These are phyloP conservation scores for Zasmidium citrigriseum DNA, from an alignment of 2,329 filamentous ascomycete species.

Conservation along the genomic window DNA sequence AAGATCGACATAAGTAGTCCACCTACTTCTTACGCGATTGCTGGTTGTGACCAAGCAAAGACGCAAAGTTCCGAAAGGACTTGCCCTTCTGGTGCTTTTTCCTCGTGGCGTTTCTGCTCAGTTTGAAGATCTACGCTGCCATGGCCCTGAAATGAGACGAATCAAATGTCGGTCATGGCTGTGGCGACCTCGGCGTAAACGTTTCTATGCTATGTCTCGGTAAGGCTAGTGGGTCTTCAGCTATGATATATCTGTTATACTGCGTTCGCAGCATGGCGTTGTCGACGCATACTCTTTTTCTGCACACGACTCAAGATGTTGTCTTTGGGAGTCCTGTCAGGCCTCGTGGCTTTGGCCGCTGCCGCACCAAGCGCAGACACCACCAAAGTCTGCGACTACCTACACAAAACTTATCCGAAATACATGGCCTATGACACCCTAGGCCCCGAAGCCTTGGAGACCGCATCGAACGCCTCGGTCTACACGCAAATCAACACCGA, in stretches of 20 bases:
- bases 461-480: slow-evolving; percentile 13
- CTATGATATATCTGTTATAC: neutral
- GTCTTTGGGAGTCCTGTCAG: slow-evolving; percentile 5
- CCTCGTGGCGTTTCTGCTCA: neutral
- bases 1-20: neutral
- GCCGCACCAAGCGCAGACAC: slow-evolving; percentile 18
- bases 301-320: slow-evolving; percentile 4
- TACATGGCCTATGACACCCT: slow-evolving; percentile 23
- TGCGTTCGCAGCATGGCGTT: neutral
- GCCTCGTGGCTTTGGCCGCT: slow-evolving; percentile 10
- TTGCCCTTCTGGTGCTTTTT: neutral
- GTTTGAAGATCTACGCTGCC: neutral
- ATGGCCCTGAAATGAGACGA: neutral
- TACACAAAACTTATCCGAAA: slow-evolving; percentile 22
- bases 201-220: neutral
- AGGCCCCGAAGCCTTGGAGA: slow-evolving; percentile 12
- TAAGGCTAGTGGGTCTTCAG: neutral
- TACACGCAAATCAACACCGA: slow-evolving; percentile 23
- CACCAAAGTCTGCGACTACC: slow-evolving; percentile 22
- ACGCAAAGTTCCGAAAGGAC: neutral
- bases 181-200: neutral
- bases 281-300: neutral
- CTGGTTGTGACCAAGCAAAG: neutral
- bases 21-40: neutral
- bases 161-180: neutral